These are phyloP conservation scores for Ceratocystis destructans DNA, from an alignment of 2,329 filamentous ascomycete genomes.

Conservation along the genomic window DNA sequence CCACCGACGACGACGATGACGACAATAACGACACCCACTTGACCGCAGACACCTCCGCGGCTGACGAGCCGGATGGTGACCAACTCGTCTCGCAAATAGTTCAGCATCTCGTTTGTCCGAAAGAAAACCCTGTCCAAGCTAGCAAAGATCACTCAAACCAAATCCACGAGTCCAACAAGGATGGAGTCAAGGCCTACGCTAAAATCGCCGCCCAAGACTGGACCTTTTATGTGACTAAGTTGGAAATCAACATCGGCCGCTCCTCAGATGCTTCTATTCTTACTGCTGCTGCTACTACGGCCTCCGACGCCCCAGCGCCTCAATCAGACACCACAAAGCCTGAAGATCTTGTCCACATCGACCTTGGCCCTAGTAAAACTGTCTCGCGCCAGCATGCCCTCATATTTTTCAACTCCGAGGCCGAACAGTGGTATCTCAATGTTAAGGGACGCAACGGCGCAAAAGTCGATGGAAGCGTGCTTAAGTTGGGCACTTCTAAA, in stretches of 20 bases:
- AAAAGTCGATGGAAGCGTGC: constrained; percentile 57
- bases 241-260: constrained; percentile 64
- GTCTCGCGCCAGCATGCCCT: constrained; percentile 65
- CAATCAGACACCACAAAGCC: constrained; percentile 23
- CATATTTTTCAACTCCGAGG: constrained; percentile 56
- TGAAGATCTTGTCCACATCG: constrained; percentile 58
- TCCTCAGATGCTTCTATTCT: constrained; percentile 26
- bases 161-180: constrained; percentile 46
- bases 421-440: constrained; percentile 65
- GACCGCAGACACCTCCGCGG: constrained; percentile 29
- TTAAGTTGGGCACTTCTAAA: constrained; percentile 53
- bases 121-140: constrained; percentile 40
- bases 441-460: constrained; percentile 89
- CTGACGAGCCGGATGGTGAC: constrained; percentile 37
- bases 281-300: constrained; percentile 26
- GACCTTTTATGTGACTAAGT: constrained; percentile 69
- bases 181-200: constrained; percentile 60
- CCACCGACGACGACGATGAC: constrained; percentile 28
- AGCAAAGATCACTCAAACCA: constrained; percentile 49
- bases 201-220: constrained; percentile 71
- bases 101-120: constrained; percentile 34
- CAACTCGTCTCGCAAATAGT: constrained; percentile 43
- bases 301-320: background rate
- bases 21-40: constrained; percentile 35
- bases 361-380: constrained; percentile 72